These are phyloP conservation scores for Russula abietina DNA, from an alignment of 768 basidiomycete genomes.

Conservation along the genomic window DNA sequence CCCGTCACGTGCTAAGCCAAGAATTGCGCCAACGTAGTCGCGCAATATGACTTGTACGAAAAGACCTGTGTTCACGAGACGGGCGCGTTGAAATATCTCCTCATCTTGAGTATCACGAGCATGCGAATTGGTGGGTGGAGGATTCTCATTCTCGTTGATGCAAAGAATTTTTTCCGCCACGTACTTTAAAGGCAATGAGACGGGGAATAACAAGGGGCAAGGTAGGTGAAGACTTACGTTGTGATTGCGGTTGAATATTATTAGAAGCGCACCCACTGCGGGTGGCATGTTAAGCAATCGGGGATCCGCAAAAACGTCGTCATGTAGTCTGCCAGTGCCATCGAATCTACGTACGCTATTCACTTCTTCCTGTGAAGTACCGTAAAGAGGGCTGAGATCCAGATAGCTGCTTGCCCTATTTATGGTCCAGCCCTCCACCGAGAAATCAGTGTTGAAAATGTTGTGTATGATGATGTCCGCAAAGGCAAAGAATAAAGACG, in stretches of 20 bases:
- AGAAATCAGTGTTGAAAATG: constrained; percentile 54
- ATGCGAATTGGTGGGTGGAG: constrained; percentile 23
- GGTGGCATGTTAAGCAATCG: constrained; percentile 70
- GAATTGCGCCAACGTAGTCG: constrained; percentile 72
- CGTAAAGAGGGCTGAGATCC: constrained; percentile 71
- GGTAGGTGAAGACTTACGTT: constrained; percentile 42
- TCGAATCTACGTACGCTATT: constrained; percentile 52
- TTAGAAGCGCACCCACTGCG: constrained; percentile 56
- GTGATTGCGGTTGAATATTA: constrained; percentile 68
- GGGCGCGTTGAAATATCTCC: constrained; percentile 68
- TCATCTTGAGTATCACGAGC: constrained; percentile 50
- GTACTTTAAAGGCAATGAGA: constrained; percentile 40
- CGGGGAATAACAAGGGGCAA: background rate
- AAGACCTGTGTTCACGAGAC: constrained; percentile 67
- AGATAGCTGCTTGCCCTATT: constrained; percentile 71
- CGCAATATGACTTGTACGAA: constrained; percentile 63
- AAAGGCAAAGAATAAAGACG: constrained; percentile 71
- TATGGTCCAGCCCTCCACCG: constrained; percentile 37
- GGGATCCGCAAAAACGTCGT: constrained; percentile 65
- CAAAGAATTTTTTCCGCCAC: constrained; percentile 59
- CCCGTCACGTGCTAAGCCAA: constrained; percentile 62
- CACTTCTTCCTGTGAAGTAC: constrained; percentile 42
- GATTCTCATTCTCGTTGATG: constrained; percentile 54
- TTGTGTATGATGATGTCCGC: constrained; percentile 71
- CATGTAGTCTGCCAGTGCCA: constrained; percentile 59